Conservation (phyloP, 805 yeast genomes). For the Cyberlindnera xishuangbannaensis region DNA sequence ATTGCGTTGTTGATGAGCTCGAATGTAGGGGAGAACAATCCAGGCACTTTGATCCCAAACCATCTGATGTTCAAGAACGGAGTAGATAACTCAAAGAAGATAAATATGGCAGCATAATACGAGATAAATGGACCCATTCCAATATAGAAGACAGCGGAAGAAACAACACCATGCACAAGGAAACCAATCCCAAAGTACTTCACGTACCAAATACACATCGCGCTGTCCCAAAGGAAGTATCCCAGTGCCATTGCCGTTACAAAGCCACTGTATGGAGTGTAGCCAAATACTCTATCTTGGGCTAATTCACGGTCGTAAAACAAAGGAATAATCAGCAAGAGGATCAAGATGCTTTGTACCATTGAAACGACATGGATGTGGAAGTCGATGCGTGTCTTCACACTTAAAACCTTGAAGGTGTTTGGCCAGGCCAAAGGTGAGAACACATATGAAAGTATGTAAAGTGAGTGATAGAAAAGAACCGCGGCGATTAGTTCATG, state of each 20-base stretch:
- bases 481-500: constrained; percentile 28
- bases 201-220: constrained; percentile 51
- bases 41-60: constrained; percentile 71
- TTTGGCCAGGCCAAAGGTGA: constrained; percentile 21
- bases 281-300: constrained; percentile 51
- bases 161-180: constrained; percentile 70
- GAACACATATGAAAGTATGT: constrained; percentile 16
- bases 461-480: constrained; percentile 27
- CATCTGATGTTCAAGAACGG: constrained; percentile 85
- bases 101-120: constrained; percentile 68
- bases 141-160: constrained; percentile 59
- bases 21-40: constrained; percentile 43
- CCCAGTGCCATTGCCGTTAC: constrained; percentile 63
- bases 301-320: constrained; percentile 45
- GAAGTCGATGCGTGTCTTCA: constrained; percentile 58
- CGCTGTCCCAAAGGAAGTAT: constrained; percentile 80
- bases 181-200: constrained; percentile 67
- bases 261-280: constrained; percentile 64
- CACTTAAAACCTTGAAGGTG: constrained; percentile 21
- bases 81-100: constrained; percentile 75
- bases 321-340: constrained; percentile 54
- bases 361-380: constrained; percentile 85
- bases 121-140: constrained; percentile 61
- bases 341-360: constrained; percentile 69
- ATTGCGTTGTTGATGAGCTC: constrained; percentile 59